A percentile compares a stretch with the other conserved stretches of the same genome.
Conservation (phyloP, 192 early-diverging fungal genomes). For the Chytriomyces sp. region DNA sequence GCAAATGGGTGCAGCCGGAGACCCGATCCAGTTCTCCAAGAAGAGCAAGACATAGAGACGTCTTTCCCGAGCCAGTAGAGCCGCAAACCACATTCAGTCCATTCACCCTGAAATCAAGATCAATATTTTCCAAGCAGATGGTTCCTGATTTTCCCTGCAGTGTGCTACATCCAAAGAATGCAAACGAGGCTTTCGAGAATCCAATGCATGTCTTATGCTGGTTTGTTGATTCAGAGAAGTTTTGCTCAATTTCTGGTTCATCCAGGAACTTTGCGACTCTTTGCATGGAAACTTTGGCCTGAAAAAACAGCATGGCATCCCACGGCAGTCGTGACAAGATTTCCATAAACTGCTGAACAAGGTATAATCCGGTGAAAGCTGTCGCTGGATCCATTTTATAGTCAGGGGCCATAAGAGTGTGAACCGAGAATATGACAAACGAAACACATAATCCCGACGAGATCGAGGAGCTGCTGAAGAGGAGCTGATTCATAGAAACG, state of each 20-base stretch:
- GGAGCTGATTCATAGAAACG: slow-evolving; percentile 24
- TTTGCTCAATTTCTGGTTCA: slow-evolving; percentile 13
- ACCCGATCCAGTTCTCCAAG: slow-evolving; percentile 27
- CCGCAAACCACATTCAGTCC: slow-evolving; percentile 69
- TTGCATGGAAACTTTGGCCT: slow-evolving; percentile 27
- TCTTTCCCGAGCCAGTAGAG: slow-evolving; percentile 89
- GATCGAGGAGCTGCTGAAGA: slow-evolving; percentile 10
- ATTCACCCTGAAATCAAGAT: neutral
- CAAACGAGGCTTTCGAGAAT: slow-evolving; percentile 16
- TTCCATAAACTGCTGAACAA: slow-evolving; percentile 64
- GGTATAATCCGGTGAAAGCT: slow-evolving; percentile 66
- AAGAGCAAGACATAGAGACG: slow-evolving; percentile 69
- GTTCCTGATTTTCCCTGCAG: neutral
- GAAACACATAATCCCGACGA: slow-evolving; percentile 49
- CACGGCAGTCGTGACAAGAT: slow-evolving; percentile 58
- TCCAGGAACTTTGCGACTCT: slow-evolving; percentile 27
- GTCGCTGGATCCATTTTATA: slow-evolving; percentile 64
- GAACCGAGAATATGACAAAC: slow-evolving; percentile 60
- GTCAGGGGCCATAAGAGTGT: slow-evolving; percentile 48
- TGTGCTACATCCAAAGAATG: slow-evolving; percentile 6
- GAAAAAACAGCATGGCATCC: slow-evolving; percentile 54
- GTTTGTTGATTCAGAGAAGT: neutral
- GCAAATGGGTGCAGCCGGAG: neutral
- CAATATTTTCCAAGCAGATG: slow-evolving; percentile 7
- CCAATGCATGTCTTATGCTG: neutral